Conservation (phyloP, 129 eudicot genomes). For the Escallonia rubra region DNA sequence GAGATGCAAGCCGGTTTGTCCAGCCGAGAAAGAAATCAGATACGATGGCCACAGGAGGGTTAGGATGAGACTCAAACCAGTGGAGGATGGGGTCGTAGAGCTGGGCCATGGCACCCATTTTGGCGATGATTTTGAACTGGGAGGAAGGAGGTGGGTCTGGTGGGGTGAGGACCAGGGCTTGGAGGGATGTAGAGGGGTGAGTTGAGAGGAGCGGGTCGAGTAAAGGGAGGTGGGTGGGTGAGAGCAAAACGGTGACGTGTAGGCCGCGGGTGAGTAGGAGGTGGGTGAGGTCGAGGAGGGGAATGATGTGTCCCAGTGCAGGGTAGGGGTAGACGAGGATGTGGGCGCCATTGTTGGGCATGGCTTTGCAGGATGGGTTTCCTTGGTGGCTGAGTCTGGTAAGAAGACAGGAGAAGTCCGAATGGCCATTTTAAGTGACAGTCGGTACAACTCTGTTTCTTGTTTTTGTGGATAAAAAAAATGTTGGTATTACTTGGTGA, state of each 20-base stretch:
- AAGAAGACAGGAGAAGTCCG: too few species aligned
- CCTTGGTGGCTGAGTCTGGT: too few species aligned
- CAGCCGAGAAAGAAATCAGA: slow-evolving; percentile 47
- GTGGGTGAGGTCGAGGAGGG: slow-evolving; percentile 17
- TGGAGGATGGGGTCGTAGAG: slow-evolving; percentile 13
- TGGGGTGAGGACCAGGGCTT: not conserved
- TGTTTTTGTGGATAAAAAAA: too few species aligned
- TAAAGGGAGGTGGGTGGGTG: slow-evolving; percentile 7
- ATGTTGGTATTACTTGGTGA: too few species aligned
- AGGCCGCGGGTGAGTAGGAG: slow-evolving; percentile 7
- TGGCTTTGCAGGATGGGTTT: too few species aligned
- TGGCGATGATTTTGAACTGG: not conserved
- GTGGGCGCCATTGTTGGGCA: slow-evolving; percentile 4
- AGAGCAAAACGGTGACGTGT: slow-evolving; percentile 11
- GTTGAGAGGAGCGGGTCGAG: slow-evolving; percentile 1
- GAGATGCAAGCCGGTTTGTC: slow-evolving; percentile 23
- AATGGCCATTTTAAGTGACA: too few species aligned
- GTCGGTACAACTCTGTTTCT: too few species aligned
- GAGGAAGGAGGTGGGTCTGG: not conserved
- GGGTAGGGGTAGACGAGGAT: slow-evolving; percentile 20
- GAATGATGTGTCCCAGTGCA: slow-evolving; percentile 15
- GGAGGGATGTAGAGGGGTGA: slow-evolving; percentile 1
- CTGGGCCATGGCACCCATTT: not conserved
- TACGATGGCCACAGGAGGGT: slow-evolving; percentile 21
- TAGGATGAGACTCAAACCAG: slow-evolving; percentile 17